Conservation (phyloP, 2,329 filamentous ascomycete species). For the Nigrograna mackinnonii region DNA sequence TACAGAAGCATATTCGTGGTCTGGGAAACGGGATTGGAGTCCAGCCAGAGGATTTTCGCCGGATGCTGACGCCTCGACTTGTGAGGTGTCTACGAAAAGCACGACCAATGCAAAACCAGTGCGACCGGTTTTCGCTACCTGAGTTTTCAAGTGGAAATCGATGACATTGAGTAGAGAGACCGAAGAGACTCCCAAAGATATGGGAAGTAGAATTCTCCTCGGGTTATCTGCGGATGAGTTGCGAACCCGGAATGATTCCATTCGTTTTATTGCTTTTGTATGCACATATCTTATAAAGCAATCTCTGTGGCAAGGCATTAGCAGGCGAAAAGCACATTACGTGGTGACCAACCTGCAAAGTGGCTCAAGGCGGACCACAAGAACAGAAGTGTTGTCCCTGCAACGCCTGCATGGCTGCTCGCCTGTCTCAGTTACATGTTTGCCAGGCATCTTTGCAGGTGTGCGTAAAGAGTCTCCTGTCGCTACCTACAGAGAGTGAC, state of each 20-base stretch:
- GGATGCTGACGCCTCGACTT: conserved; percentile 23
- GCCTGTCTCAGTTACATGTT: conserved; percentile 16
- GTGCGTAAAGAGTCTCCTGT: too few relatives aligned
- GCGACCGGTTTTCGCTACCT: conserved; percentile 66
- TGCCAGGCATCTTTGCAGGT: conserved; percentile 39
- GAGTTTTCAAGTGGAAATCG: conserved; percentile 67
- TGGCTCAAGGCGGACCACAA: conserved; percentile 61
- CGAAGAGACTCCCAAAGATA: conserved; percentile 85
- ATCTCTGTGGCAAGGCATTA: conserved; percentile 51
- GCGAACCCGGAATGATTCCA: conserved; percentile 65
- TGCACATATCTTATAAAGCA: conserved; percentile 81
- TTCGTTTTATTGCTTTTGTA: conserved; percentile 79
- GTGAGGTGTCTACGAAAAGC: conserved; percentile 48
- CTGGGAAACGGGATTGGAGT: conserved; percentile 65
- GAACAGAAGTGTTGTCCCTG: conserved; percentile 51
- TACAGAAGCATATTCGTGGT: conserved; percentile 65
- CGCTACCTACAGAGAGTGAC: too few relatives aligned
- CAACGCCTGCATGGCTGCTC: conserved; percentile 60
- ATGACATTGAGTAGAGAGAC: conserved; percentile 76
- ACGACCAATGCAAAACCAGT: conserved; percentile 70
- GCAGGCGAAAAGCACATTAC: too few relatives aligned
- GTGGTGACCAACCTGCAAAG: conserved; percentile 66
- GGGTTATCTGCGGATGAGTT: conserved; percentile 48
- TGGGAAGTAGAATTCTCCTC: conserved; percentile 70
- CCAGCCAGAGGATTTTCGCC: conserved; percentile 17